phyloP scores from a whole-genome alignment of 2,329 filamentous ascomycete species.

The Trichophyton simii region DNA sequence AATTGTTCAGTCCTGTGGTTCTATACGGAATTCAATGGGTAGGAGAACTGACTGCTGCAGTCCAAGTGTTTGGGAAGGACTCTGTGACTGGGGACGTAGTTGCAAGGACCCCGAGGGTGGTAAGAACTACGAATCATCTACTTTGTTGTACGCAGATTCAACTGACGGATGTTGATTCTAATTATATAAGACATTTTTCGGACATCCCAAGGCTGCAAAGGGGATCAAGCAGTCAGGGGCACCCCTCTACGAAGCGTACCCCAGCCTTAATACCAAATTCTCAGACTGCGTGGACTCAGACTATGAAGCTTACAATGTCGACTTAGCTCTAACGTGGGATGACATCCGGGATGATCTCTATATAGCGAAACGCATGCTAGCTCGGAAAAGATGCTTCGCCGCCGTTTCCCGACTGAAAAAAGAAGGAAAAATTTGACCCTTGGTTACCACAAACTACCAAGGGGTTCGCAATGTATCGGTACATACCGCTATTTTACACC shows the following conservation, averaged over 20 bases:
- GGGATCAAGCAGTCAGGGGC: neutral
- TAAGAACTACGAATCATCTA: neutral
- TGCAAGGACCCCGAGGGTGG: neutral
- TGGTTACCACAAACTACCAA: no score
- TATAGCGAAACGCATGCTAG: no score
- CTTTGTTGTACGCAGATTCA: neutral
- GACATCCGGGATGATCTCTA: neutral
- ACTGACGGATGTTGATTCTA: neutral
- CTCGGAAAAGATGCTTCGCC: no score
- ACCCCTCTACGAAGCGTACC: neutral
- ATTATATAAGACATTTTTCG: neutral
- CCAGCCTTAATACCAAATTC: no score
- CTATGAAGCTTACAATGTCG: neutral
- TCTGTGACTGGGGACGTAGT: neutral
- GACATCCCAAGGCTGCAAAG: neutral
- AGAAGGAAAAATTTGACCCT: neutral
- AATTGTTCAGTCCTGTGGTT: neutral
- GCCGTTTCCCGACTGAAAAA: neutral
- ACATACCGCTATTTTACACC: no score
- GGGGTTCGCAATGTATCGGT: no score
- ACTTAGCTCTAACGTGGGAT: neutral
- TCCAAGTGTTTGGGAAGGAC: conserved; percentile 6
- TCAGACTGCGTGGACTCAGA: no score
- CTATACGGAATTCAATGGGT: conserved; percentile 2
- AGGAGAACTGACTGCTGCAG: conserved; percentile 1